Conservation (phyloP, 177 flowering plant species). For the Vitis hybrid region DNA sequence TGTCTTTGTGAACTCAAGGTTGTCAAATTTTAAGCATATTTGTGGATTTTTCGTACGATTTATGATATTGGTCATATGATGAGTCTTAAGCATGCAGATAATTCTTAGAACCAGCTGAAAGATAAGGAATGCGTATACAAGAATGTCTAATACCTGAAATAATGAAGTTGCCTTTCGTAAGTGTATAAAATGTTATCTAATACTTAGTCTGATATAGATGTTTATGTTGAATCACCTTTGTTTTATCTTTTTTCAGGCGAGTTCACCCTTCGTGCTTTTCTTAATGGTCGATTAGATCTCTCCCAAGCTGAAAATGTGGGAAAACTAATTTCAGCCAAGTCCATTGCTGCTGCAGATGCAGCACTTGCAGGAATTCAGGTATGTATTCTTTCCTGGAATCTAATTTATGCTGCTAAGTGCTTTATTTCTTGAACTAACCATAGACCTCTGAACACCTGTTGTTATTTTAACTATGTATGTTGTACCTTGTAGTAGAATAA, state of each 20-base stretch:
- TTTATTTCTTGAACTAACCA: neutral
- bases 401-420: neutral
- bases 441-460: neutral
- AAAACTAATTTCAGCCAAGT: slow-evolving; percentile 75
- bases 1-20: too few species aligned
- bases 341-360: slow-evolving; percentile 87
- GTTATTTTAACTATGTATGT: neutral
- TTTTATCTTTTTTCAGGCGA: slow-evolving; percentile 53
- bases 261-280: slow-evolving; percentile 92
- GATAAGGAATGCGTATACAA: too few species aligned
- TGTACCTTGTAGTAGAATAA: neutral
- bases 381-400: slow-evolving; percentile 14
- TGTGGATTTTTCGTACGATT: too few species aligned
- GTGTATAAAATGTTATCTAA: too few species aligned
- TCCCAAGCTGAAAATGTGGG: slow-evolving; percentile 93
- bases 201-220: neutral
- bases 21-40: too few species aligned
- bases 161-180: too few species aligned
- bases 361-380: slow-evolving; percentile 95
- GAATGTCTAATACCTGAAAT: too few species aligned
- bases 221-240: neutral
- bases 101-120: too few species aligned
- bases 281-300: slow-evolving; percentile 97
- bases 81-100: too few species aligned
- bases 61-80: too few species aligned